A percentile compares a stretch with the other conserved stretches of the same genome.
phyloP scores from a whole-genome alignment of 164 flowering plant genomes.

The Vitis rotundifolia region DNA sequence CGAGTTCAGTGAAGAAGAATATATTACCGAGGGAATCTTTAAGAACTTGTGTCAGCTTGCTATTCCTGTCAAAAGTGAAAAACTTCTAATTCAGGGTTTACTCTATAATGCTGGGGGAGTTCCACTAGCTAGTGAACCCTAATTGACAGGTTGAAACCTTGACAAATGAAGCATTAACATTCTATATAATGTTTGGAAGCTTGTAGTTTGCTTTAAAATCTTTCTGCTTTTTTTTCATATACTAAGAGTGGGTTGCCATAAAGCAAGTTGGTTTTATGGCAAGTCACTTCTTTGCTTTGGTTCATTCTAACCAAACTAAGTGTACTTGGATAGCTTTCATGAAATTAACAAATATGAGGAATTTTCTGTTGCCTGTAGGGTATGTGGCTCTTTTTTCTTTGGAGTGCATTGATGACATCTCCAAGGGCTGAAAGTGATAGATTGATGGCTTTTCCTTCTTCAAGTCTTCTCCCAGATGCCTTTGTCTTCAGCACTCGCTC shows the following conservation, averaged over 20 bases:
- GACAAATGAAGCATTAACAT: not conserved
- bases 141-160: not conserved
- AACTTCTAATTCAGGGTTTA: not conserved
- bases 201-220: not conserved
- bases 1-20: constrained; percentile 1
- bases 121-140: not conserved
- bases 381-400: constrained; percentile 45
- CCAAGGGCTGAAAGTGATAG: constrained; percentile 75
- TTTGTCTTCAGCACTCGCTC: constrained; percentile 68
- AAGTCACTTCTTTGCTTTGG: too few species aligned
- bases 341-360: not conserved
- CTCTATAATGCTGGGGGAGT: not conserved
- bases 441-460: constrained; percentile 78
- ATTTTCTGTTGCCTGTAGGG: constrained; percentile 54
- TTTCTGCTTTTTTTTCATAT: not conserved
- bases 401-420: constrained; percentile 69
- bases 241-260: not conserved
- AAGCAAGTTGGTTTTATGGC: too few species aligned
- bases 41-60: constrained; percentile 76
- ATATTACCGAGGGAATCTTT: constrained; percentile 67
- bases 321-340: not conserved
- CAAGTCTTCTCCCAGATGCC: constrained; percentile 60
- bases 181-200: not conserved
- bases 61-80: constrained; percentile 54
- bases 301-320: too few species aligned